phyloP scores from a whole-genome alignment of 179 eudicot species.

The Silene vulgaris region DNA sequence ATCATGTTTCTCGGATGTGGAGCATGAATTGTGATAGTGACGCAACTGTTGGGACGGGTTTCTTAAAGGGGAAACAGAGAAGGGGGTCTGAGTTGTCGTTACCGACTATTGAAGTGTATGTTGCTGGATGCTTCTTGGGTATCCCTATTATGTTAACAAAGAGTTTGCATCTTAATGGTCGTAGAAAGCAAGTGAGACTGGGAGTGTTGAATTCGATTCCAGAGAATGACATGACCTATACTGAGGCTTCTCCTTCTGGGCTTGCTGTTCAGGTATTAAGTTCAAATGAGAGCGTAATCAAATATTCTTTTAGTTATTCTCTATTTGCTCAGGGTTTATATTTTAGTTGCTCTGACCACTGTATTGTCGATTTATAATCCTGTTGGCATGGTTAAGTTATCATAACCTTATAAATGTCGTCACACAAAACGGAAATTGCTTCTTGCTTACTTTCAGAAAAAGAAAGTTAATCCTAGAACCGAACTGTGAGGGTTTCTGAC shows the following conservation, averaged over 20 bases:
- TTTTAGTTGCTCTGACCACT: conserved; percentile 10
- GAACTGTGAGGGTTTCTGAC: conserved; percentile 13
- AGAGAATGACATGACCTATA: conserved; percentile 34
- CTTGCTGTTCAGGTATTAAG: conserved; percentile 33
- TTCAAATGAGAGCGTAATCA: background rate
- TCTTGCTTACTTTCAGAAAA: conserved; percentile 8
- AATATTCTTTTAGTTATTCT: background rate
- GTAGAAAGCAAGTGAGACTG: conserved; percentile 54
- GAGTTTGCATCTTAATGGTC: conserved; percentile 50
- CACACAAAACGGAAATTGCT: background rate
- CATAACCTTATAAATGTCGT: conserved; percentile 3
- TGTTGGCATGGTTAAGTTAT: conserved; percentile 7
- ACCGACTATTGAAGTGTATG: conserved; percentile 72
- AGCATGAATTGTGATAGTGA: conserved; percentile 55
- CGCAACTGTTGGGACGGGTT: conserved; percentile 37
- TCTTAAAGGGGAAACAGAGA: conserved; percentile 49
- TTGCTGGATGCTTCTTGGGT: conserved; percentile 73
- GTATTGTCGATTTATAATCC: background rate
- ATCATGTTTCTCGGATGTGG: conserved; percentile 44
- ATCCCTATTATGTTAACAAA: conserved; percentile 74
- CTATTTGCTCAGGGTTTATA: conserved; percentile 15
- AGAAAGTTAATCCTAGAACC: conserved; percentile 10
- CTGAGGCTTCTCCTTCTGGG: conserved; percentile 26
- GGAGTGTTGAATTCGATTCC: conserved; percentile 63
- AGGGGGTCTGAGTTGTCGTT: conserved; percentile 30